These are phyloP conservation scores for Polytolypa hystricis DNA, from an alignment of 2,329 filamentous ascomycete species.

Conservation along the genomic window DNA sequence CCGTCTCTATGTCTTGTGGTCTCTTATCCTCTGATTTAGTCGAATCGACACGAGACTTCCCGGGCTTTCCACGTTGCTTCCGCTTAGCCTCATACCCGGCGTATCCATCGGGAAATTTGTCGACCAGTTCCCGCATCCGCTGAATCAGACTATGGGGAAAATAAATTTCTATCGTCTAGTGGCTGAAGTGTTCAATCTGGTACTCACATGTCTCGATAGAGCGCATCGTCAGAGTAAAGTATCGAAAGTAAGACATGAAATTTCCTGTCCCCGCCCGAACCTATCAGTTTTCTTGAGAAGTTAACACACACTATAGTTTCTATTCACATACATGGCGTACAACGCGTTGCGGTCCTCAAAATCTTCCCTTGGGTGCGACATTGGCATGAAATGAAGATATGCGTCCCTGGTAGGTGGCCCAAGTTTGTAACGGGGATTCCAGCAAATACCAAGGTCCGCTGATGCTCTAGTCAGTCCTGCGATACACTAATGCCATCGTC, in stretches of 20 bases:
- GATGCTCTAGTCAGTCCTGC: not conserved
- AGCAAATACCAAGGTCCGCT: not conserved
- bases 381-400: not conserved
- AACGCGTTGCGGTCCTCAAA: constrained; percentile 17
- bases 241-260: not conserved
- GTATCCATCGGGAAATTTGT: not conserved
- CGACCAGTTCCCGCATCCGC: not conserved
- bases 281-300: not conserved
- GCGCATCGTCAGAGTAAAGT: not conserved
- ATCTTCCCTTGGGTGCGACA: constrained; percentile 16
- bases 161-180: not conserved
- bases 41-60: no score
- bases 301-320: not conserved
- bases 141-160: not conserved
- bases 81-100: no score
- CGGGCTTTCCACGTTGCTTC: no score
- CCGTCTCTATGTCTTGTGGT: no score
- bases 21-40: no score
- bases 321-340: constrained; percentile 15
- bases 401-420: not conserved
- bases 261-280: not conserved
- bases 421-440: not conserved
- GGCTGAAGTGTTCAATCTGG: not conserved
- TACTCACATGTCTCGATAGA: not conserved
- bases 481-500: no score